phyloP scores from a whole-genome alignment of 225 moss, liverwort and hornwort species.

The Straminergon stramineum region DNA sequence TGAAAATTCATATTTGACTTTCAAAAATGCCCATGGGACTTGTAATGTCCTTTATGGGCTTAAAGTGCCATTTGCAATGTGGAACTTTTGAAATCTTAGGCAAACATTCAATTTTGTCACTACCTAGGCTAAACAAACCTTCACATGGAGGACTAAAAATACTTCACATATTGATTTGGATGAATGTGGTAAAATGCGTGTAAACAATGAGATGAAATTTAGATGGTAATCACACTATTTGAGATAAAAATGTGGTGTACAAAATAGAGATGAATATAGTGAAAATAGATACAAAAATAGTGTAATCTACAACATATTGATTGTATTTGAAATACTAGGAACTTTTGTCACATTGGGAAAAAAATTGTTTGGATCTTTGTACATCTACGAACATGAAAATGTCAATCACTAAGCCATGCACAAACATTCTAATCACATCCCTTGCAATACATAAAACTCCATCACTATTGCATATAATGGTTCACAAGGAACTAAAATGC shows the following conservation, averaged over 20 bases:
- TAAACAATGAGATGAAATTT: neutral
- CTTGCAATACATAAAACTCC: neutral
- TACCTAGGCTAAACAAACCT: accelerated
- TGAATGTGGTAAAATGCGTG: no score
- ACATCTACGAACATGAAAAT: accelerated
- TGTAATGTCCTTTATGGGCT: neutral
- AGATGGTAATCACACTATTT: neutral
- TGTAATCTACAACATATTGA: neutral
- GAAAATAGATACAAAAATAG: neutral
- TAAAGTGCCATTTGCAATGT: neutral
- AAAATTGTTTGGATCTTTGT: neutral
- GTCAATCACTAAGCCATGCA: neutral
- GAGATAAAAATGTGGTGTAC: neutral
- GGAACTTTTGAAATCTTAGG: accelerated
- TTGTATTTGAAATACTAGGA: neutral
- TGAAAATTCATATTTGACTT: neutral
- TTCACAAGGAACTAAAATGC: neutral
- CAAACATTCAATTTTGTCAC: neutral
- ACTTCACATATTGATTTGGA: neutral
- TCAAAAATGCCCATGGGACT: neutral
- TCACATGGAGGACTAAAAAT: accelerated
- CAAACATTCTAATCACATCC: neutral
- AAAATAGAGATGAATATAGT: neutral
- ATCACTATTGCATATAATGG: neutral
- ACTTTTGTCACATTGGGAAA: neutral